These are phyloP conservation scores for Asparagopsis taxiformis DNA, from an alignment of 31 red algal genomes.

Conservation along the genomic window DNA sequence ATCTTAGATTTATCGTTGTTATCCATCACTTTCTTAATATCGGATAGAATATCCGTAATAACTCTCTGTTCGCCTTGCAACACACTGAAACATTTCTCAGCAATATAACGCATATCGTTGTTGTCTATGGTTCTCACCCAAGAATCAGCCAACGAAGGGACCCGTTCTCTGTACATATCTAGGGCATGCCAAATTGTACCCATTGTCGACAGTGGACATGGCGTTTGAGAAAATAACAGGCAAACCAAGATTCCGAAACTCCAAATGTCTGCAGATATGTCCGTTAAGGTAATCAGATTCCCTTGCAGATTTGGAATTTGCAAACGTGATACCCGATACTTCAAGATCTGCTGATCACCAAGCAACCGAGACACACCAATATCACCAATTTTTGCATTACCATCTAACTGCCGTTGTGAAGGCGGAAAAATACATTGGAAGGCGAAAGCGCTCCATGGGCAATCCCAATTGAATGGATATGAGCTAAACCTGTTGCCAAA, in stretches of 20 bases:
- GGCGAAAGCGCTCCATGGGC: background rate
- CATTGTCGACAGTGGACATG: background rate
- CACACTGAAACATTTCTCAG: background rate
- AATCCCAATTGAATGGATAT: background rate
- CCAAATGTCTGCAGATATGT: background rate
- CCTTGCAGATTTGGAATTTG: background rate
- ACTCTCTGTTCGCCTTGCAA: background rate
- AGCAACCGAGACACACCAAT: background rate
- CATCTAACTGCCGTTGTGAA: background rate
- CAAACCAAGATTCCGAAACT: background rate
- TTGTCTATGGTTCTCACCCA: background rate
- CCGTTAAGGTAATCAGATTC: background rate
- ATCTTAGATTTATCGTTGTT: background rate
- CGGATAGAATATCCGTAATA: background rate
- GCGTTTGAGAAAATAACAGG: background rate
- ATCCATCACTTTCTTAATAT: background rate
- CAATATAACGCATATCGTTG: background rate
- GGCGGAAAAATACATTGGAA: background rate
- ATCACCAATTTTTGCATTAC: background rate
- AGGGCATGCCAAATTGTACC: background rate
- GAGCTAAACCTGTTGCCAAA: background rate
- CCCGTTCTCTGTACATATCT: background rate
- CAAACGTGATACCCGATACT: background rate
- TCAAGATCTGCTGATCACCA: background rate
- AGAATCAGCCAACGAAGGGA: background rate